Percentiles rank a stretch among this genome's conserved stretches.
Evolutionary conservation across 2,329 filamentous ascomycete species (phyloP).

Genomic region (Pyrenochaeta sp.): DNA sequence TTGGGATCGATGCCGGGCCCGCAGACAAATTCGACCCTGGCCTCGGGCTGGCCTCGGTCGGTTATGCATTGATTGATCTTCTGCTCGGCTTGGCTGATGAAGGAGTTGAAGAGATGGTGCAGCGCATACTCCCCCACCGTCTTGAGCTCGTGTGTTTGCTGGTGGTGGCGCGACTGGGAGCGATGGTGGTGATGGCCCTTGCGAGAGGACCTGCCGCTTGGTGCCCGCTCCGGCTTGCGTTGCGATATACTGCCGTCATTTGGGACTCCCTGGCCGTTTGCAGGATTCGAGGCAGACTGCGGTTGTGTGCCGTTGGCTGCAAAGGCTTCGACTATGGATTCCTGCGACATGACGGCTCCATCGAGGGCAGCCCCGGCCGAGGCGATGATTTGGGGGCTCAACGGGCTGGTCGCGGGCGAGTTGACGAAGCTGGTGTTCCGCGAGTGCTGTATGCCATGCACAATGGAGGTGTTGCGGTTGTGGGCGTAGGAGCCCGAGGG

Average conservation of each 20-base stretch:
- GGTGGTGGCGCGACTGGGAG: constrained; percentile 70
- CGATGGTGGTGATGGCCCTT: constrained; percentile 81
- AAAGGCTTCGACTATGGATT: constrained; percentile 48
- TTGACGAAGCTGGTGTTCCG: constrained; percentile 87
- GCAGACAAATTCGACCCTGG: constrained; percentile 86
- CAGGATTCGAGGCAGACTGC: constrained; percentile 14
- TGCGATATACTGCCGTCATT: constrained; percentile 26
- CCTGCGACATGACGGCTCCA: constrained; percentile 51
- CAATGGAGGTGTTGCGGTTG: constrained; percentile 95
- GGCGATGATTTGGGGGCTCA: constrained; percentile 86
- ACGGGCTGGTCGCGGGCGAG: constrained; percentile 76
- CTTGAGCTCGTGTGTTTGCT: constrained; percentile 76
- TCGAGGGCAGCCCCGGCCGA: constrained; percentile 46
- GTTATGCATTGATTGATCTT: constrained; percentile 91
- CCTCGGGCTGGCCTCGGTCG: constrained; percentile 79
- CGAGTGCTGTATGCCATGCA: constrained; percentile 92
- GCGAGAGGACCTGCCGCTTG: constrained; percentile 68
- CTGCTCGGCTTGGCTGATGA: constrained; percentile 95
- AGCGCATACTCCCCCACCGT: constrained; percentile 98
- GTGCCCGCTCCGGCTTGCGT: constrained; percentile 54
- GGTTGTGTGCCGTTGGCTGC: constrained; percentile 39
- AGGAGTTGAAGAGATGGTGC: constrained; percentile 96
- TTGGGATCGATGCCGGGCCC: constrained; percentile 85
- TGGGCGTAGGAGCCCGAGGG: constrained; percentile 74
- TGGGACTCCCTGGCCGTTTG: constrained; percentile 17